These are phyloP conservation scores for Silene noctiflora DNA, from an alignment of 179 eudicot genomes.

Conservation along the genomic window DNA sequence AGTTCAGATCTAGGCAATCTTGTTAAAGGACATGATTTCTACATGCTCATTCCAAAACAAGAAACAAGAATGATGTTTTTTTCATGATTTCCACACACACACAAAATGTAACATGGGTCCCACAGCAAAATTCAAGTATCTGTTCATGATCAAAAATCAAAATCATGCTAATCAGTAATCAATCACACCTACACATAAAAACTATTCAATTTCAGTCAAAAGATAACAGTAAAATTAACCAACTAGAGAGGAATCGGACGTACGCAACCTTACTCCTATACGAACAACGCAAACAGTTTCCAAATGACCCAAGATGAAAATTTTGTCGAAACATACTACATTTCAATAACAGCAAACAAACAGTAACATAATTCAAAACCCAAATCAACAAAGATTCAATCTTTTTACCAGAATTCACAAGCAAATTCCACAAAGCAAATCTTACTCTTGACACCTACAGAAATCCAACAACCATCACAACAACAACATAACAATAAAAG, in stretches of 20 bases:
- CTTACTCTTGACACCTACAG: not conserved
- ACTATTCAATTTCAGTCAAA: not conserved
- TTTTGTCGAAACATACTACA: not conserved
- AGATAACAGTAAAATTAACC: not conserved
- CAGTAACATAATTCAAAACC: not conserved
- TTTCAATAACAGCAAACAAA: not conserved
- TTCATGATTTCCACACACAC: no score
- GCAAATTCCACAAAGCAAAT: not conserved
- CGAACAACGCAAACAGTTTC: no score
- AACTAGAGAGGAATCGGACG: not conserved
- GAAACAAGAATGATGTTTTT: not conserved
- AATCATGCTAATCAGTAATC: not conserved
- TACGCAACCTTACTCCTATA: no score
- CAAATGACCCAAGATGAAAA: no score
- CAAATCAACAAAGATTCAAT: slow-evolving; percentile 6
- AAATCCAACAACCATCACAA: not conserved
- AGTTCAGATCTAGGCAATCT: slow-evolving; percentile 2
- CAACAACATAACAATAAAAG: not conserved
- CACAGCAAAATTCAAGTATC: not conserved
- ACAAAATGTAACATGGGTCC: no score
- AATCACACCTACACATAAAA: not conserved
- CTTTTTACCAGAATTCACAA: not conserved
- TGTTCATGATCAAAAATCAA: not conserved
- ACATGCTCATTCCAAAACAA: not conserved
- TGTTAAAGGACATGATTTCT: not conserved